phyloP scores from a whole-genome alignment of 495 filamentous ascomycete genomes.

The Trichoderma erinaceum region DNA sequence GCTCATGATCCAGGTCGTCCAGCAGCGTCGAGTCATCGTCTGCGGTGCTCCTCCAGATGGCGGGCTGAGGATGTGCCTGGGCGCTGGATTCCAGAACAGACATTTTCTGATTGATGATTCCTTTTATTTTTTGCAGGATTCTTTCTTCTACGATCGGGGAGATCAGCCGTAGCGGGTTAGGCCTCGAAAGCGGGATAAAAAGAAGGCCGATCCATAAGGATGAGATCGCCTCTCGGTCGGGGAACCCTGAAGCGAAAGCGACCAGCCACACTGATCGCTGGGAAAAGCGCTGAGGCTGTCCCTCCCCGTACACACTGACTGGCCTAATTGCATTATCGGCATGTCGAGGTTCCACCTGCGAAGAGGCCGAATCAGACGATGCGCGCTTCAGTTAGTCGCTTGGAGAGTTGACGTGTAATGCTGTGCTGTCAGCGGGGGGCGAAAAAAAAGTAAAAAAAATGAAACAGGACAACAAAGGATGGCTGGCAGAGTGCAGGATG shows the following conservation, averaged over 20 bases:
- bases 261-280: background rate
- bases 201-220: background rate
- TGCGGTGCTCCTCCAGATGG: conserved; percentile 10
- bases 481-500: background rate
- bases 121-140: background rate
- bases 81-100: background rate
- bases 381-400: background rate
- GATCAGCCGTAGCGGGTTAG: conserved; percentile 8
- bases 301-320: background rate
- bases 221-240: background rate
- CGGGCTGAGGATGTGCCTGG: background rate
- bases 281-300: background rate
- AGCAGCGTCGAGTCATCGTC: conserved; percentile 11
- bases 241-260: background rate
- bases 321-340: conserved; percentile 13
- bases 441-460: background rate
- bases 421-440: background rate
- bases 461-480: background rate
- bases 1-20: conserved; percentile 6
- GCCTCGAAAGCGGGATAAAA: background rate
- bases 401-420: background rate
- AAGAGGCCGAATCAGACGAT: conserved; percentile 6
- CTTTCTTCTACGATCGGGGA: background rate
- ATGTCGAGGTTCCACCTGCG: conserved; percentile 11
- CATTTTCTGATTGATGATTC: background rate